Percentiles rank a stretch among this genome's conserved stretches.
Conservation (phyloP, 352 stramenopile species). For the Phytopythium kandeliae region DNA sequence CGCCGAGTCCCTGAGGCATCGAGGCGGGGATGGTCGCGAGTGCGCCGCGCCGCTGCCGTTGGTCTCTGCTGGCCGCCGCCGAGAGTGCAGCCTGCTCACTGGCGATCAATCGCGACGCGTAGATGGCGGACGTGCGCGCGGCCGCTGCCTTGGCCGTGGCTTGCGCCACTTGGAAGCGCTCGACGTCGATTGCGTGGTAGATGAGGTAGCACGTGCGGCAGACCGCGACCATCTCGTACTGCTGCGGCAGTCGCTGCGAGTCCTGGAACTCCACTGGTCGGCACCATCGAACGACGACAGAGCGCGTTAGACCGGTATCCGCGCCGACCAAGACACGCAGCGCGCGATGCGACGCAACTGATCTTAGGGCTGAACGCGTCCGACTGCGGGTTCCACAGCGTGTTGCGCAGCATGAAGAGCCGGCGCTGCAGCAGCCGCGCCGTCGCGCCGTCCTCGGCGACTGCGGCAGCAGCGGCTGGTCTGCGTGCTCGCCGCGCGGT, state of each 20-base stretch:
- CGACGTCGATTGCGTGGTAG: conserved; percentile 45
- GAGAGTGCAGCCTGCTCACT: conserved; percentile 15
- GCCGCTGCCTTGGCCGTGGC: conserved; percentile 26
- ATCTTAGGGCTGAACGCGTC: conserved; percentile 46
- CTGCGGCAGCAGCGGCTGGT: background rate
- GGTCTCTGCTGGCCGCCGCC: background rate
- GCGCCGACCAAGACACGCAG: too few species aligned
- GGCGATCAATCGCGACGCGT: conserved; percentile 25
- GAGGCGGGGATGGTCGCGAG: background rate
- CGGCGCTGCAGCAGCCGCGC: conserved; percentile 38
- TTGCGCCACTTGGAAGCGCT: conserved; percentile 30
- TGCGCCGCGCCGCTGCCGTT: background rate
- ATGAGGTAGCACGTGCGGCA: conserved; percentile 41
- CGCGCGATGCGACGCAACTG: conserved; percentile 2
- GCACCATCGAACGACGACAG: background rate
- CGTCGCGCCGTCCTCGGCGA: background rate
- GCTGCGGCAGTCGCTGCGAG: conserved; percentile 29
- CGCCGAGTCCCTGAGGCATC: too few species aligned
- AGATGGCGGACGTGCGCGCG: conserved; percentile 17
- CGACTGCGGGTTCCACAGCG: conserved; percentile 62
- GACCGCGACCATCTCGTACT: conserved; percentile 45
- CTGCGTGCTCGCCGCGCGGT: background rate
- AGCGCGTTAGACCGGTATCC: background rate
- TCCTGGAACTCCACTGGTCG: conserved; percentile 40
- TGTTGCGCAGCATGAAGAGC: conserved; percentile 68